Conservation (phyloP, 2,329 filamentous ascomycete genomes). For the Fusarium nematophilum region DNA sequence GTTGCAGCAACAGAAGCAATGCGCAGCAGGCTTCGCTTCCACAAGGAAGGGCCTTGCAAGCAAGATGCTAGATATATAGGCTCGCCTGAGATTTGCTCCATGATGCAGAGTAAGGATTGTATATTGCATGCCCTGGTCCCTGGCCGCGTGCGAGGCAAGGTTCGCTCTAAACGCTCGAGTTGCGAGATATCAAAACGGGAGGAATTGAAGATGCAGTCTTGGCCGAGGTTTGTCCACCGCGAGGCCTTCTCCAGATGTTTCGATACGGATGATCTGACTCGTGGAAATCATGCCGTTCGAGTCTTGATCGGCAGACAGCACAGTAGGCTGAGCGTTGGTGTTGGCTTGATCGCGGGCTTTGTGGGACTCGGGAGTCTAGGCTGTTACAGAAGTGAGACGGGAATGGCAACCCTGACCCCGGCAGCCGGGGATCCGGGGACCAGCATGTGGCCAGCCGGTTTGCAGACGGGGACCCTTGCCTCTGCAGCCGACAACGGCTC, state of each 20-base stretch:
- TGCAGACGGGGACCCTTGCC: no score
- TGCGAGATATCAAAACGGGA: no score
- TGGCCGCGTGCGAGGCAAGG: neutral
- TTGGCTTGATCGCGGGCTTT: neutral
- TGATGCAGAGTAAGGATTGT: no score
- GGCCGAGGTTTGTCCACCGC: no score
- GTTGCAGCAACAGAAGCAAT: neutral
- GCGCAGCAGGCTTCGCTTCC: neutral
- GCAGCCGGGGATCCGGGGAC: neutral
- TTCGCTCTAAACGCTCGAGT: neutral
- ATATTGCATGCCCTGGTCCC: neutral
- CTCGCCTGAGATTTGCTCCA: neutral
- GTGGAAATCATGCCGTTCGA: neutral
- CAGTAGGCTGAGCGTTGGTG: no score
- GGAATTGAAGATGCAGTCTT: no score
- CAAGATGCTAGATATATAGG: constrained; percentile 7
- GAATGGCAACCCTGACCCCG: constrained; percentile 1
- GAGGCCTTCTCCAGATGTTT: neutral
- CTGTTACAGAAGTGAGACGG: constrained; percentile 13
- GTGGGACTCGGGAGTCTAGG: constrained; percentile 4
- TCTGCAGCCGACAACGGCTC: no score
- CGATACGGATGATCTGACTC: neutral
- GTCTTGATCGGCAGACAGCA: neutral
- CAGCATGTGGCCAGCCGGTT: no score
- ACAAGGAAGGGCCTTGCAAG: neutral